Evolutionary conservation across 345 rosid genomes (phyloP).

Genomic region (Aegle marmelos): DNA sequence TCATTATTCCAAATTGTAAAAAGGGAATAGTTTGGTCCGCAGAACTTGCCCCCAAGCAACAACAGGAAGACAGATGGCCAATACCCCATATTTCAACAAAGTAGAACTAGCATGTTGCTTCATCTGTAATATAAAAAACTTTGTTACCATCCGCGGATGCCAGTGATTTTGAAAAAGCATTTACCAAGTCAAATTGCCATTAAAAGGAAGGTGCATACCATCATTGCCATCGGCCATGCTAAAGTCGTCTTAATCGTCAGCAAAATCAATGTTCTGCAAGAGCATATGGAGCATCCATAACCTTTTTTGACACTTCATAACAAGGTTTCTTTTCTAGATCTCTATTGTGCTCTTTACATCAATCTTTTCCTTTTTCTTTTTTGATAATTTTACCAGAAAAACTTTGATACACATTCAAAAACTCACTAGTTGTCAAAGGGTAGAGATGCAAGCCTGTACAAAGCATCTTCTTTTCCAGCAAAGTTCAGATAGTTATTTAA

Average conservation of each 20-base stretch:
- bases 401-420: neutral
- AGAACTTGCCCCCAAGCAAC: neutral
- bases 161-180: neutral
- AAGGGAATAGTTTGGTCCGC: neutral
- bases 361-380: neutral
- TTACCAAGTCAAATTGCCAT: neutral
- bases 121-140: conserved; percentile 26
- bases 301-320: neutral
- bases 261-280: conserved; percentile 43
- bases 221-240: conserved; percentile 38
- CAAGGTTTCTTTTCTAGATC: too few relatives aligned
- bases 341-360: too few relatives aligned
- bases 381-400: neutral
- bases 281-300: neutral
- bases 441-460: too few relatives aligned
- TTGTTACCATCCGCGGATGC: neutral
- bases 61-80: neutral
- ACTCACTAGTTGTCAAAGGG: neutral
- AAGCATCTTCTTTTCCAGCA: neutral
- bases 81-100: neutral
- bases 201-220: conserved; percentile 24
- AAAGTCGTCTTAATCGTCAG: conserved; percentile 47
- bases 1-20: neutral
- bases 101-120: conserved; percentile 21
- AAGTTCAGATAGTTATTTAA: too few relatives aligned